Base-by-base conservation (phyloP, 257 asterid species). In the Leptodermis oblonga region DNA sequence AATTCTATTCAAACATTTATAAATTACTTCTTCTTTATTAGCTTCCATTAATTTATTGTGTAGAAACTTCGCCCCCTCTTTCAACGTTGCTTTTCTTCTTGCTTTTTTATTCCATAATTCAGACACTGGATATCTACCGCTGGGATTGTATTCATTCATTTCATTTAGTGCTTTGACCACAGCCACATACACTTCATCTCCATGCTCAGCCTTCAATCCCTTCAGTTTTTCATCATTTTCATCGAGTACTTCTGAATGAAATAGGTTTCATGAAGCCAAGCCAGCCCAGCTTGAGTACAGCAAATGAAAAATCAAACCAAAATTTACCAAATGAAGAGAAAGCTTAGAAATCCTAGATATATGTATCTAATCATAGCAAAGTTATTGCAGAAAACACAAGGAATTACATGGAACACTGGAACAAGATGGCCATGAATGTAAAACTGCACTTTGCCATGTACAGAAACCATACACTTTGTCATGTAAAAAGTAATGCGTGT, bases 81-180 rank as follows among this genome's bases (percentile, higher is more conserved):
- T 53, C 68, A 76, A 18, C 7, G 55, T 36, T 20, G 81, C 84
- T 46, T 18, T 73, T 61, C 67, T 72, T 30, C 65, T 43, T 31
- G 48, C 33, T 52, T 69, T 43, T 1, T 43, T 17, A 49, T 80
- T 65, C 84, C 84, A 80, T 36, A 80, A 68, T 53, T 73, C 77
- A 42, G 72, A 45, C 14, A 73, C 4, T 20, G 77, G 77, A 56
- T 73, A 73, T 36, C 77, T 65, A 22, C 77, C 77, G 17, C 77
- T 73, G 41, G 77, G 72, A 14, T 73, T 73, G 72, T 73, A 73
- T 43, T 74, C 70, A 8, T 74, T 74, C 74, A 74, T 20, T 41
- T 74, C 78, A 13, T 51, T 51, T 23, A 74, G 51, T n/a, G 78
- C 78, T 37, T 56, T 74, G 0, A 31, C 60, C 30, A 74, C 78